Conservation (phyloP, 306 rosid species). For the Arachis hypogaea region DNA sequence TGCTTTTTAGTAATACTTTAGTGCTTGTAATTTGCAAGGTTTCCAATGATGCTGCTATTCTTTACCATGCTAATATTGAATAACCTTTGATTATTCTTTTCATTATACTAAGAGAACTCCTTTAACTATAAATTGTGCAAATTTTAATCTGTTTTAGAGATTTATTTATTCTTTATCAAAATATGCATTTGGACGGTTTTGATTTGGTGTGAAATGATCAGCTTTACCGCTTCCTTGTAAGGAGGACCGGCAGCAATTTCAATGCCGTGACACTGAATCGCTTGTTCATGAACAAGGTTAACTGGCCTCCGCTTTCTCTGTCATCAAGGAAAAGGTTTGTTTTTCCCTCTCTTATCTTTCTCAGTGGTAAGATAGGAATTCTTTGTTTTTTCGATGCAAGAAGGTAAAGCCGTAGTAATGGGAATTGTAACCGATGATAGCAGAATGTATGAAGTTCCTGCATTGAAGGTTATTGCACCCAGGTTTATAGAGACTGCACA, state of each 20-base stretch:
- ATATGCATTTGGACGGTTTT: conserved; percentile 29
- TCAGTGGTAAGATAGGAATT: conserved; percentile 36
- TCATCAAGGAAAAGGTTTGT: conserved; percentile 45
- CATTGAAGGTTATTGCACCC: no score
- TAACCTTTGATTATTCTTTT: no score
- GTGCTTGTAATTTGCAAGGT: no score
- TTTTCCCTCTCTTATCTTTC: no score
- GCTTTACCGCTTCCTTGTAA: no score
- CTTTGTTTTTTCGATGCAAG: conserved; percentile 40
- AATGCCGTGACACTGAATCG: no score
- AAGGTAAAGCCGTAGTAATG: conserved; percentile 62
- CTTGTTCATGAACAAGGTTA: conserved; percentile 78
- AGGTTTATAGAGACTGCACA: no score
- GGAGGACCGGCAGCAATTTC: no score
- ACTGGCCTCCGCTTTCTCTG: conserved; percentile 76
- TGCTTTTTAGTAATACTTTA: neutral
- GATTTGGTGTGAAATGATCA: no score
- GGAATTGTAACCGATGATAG: conserved; percentile 75
- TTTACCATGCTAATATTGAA: no score
- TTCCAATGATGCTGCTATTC: no score
- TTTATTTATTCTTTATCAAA: conserved; percentile 42
- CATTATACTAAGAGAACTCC: conserved; percentile 60
- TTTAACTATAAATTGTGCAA: neutral
- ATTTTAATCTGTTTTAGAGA: neutral
- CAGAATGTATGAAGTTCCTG: conserved; percentile 72